Percentiles rank a stretch among this genome's conserved stretches.
These are phyloP conservation scores for Corymbia calophylla DNA, from an alignment of 441 rosid genomes.

Conservation along the genomic window DNA sequence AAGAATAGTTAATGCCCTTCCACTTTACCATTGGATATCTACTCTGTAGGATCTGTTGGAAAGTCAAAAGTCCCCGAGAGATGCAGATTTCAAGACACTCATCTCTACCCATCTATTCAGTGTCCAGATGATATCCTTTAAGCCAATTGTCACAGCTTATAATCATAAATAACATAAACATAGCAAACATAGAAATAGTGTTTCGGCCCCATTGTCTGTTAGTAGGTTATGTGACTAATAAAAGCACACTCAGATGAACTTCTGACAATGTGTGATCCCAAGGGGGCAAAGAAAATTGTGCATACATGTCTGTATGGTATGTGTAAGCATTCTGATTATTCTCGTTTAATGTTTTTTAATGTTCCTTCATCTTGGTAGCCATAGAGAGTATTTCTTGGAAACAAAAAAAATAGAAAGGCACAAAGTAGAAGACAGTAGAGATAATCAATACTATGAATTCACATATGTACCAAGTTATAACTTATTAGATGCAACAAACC, in stretches of 20 bases:
- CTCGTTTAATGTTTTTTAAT: background rate
- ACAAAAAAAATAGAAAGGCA: background rate
- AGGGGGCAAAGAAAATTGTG: background rate
- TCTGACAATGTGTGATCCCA: background rate
- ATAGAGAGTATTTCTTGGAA: background rate
- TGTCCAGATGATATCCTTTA: background rate
- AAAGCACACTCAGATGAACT: background rate
- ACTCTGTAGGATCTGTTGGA: background rate
- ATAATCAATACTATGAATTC: background rate
- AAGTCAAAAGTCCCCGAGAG: background rate
- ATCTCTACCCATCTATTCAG: background rate
- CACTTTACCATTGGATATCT: background rate
- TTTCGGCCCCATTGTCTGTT: background rate
- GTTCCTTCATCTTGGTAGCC: background rate
- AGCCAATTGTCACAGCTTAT: background rate
- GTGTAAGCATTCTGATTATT: background rate
- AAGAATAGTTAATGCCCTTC: background rate
- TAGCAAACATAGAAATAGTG: background rate
- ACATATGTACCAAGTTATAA: background rate
- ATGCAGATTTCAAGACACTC: background rate
- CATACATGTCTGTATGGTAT: background rate
- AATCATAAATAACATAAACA: background rate
- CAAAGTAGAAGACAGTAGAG: background rate
- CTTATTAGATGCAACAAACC: background rate
- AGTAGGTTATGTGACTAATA: background rate